phyloP scores from a whole-genome alignment of 805 yeast genomes.

The Yamadazyma olivae region DNA sequence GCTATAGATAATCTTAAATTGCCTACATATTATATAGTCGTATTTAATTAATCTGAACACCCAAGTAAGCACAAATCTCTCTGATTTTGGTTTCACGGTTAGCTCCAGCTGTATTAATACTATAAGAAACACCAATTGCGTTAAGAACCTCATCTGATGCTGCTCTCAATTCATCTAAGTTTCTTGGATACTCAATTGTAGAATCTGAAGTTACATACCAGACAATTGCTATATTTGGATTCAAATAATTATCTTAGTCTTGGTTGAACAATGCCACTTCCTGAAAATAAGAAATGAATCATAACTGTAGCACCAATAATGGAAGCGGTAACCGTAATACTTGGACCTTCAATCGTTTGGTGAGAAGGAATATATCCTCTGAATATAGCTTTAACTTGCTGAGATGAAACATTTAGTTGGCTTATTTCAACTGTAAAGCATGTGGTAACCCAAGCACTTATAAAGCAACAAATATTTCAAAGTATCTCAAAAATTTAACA shows the following conservation, averaged over 20 bases:
- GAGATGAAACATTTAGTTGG: slow-evolving; percentile 26
- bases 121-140: too few species aligned
- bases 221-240: too few species aligned
- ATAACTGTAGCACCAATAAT: slow-evolving; percentile 51
- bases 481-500: slow-evolving; percentile 28
- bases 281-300: slow-evolving; percentile 49
- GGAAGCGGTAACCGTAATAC: slow-evolving; percentile 47
- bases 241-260: slow-evolving; percentile 46
- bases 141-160: too few species aligned
- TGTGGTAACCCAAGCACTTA: slow-evolving; percentile 41
- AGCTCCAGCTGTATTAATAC: too few species aligned
- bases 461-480: slow-evolving; percentile 41
- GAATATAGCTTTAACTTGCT: slow-evolving; percentile 29
- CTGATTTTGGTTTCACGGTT: too few species aligned
- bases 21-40: too few species aligned
- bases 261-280: slow-evolving; percentile 49
- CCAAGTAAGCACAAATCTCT: too few species aligned
- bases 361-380: slow-evolving; percentile 44
- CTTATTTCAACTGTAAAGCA: slow-evolving; percentile 46
- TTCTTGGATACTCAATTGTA: too few species aligned
- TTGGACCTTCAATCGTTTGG: slow-evolving; percentile 39
- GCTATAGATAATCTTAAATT: too few species aligned
- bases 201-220: too few species aligned
- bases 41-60: too few species aligned
- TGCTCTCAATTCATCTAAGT: too few species aligned